Conservation (phyloP, 352 stramenopile species). For the Blastocystis sp. region DNA sequence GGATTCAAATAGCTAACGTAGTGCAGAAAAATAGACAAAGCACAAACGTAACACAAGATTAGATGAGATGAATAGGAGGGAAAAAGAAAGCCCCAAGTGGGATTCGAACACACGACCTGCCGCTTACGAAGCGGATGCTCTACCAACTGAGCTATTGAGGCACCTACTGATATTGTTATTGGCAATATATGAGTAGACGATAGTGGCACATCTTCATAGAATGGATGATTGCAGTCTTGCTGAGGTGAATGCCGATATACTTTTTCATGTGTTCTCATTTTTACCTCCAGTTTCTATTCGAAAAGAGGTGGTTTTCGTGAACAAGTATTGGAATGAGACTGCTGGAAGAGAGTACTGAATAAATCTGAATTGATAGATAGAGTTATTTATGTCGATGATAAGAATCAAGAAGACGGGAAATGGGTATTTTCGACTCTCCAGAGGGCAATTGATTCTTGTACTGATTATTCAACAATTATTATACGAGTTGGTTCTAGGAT, state of each 20-base stretch:
- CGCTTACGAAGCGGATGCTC: constrained; percentile 62
- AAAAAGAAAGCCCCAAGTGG: constrained; percentile 60
- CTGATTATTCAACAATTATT: background rate
- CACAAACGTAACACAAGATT: background rate
- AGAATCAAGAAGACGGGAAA: background rate
- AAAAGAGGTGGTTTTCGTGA: background rate
- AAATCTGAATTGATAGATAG: background rate
- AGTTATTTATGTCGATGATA: background rate
- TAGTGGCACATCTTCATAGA: too few relatives aligned
- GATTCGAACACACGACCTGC: constrained; percentile 63
- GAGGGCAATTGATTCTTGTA: constrained; percentile 13
- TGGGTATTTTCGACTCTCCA: background rate
- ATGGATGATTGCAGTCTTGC: background rate
- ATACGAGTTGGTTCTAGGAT: background rate
- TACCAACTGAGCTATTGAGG: constrained; percentile 63
- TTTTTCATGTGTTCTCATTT: background rate
- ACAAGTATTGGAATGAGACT: background rate
- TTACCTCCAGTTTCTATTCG: background rate
- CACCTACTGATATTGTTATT: background rate
- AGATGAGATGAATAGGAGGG: constrained; percentile 6
- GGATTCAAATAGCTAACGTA: background rate
- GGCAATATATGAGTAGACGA: too few relatives aligned
- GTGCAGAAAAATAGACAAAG: background rate
- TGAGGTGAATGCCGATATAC: background rate
- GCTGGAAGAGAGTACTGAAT: background rate